phyloP scores from a whole-genome alignment of 2,329 filamentous ascomycete species.

The Trichoderma sp. region DNA sequence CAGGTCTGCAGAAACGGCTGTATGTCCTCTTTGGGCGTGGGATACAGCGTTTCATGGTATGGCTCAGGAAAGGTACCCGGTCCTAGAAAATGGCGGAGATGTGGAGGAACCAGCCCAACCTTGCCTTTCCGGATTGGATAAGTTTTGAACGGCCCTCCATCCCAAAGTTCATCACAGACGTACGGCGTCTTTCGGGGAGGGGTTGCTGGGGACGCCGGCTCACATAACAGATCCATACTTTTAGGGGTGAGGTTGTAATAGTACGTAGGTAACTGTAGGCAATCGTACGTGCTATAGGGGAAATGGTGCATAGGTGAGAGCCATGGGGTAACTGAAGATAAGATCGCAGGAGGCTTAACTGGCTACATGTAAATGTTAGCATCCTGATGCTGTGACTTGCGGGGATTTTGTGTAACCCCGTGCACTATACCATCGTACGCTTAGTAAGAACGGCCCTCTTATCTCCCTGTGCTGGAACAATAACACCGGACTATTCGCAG shows the following conservation, averaged over 20 bases:
- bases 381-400: not conserved
- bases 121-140: conserved; percentile 34
- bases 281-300: not conserved
- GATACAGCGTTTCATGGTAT: conserved; percentile 30
- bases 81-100: conserved; percentile 18
- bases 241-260: not conserved
- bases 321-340: not conserved
- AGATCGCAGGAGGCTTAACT: not conserved
- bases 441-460: not conserved
- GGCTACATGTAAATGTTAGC: not conserved
- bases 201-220: conserved; percentile 32
- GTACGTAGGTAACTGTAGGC: not conserved
- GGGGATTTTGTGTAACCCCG: not conserved
- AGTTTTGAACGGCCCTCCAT: conserved; percentile 35
- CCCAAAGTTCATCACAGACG: conserved; percentile 35
- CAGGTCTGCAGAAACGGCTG: conserved; percentile 41
- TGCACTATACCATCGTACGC: not conserved
- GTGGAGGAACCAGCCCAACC: conserved; percentile 22
- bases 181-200: conserved; percentile 32
- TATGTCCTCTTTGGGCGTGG: conserved; percentile 33
- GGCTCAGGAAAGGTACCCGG: conserved; percentile 19
- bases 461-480: not conserved
- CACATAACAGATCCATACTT: conserved; percentile 33
- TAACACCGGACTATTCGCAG: not conserved
- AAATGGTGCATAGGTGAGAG: not conserved